These are phyloP conservation scores for Monosporascus sp. DNA, from an alignment of 2,329 filamentous ascomycete genomes.

Conservation along the genomic window DNA sequence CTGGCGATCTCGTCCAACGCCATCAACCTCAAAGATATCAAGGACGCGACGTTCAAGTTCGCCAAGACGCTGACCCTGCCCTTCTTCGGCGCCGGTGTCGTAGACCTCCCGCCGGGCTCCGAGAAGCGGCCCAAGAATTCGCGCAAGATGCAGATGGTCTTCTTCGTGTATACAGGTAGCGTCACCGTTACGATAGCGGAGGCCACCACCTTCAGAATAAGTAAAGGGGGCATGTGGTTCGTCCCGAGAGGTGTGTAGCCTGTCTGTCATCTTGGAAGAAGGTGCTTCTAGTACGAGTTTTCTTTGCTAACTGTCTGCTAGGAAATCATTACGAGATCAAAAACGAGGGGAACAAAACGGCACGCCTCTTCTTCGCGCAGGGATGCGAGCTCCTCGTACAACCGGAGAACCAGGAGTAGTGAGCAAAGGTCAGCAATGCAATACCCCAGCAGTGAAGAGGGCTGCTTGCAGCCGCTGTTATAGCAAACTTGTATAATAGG, in stretches of 20 bases:
- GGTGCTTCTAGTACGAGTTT: not conserved
- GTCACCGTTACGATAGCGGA: constrained; percentile 76
- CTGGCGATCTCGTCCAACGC: constrained; percentile 52
- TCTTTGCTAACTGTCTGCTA: constrained; percentile 31
- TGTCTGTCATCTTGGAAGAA: not conserved
- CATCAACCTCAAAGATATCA: constrained; percentile 54
- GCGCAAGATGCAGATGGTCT: constrained; percentile 94
- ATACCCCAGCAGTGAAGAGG: no score
- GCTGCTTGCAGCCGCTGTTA: no score
- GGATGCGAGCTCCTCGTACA: constrained; percentile 57
- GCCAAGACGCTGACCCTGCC: constrained; percentile 79
- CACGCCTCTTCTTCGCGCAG: constrained; percentile 88
- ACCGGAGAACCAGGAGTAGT: constrained; percentile 13
- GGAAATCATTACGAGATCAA: constrained; percentile 91
- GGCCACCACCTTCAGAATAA: constrained; percentile 68
- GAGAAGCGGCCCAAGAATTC: constrained; percentile 90
- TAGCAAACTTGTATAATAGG: no score
- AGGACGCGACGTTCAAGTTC: constrained; percentile 73
- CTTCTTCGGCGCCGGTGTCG: constrained; percentile 85
- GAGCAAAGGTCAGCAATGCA: no score
- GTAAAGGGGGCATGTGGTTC: constrained; percentile 86
- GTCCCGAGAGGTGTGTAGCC: constrained; percentile 78
- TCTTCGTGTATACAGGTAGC: constrained; percentile 81
- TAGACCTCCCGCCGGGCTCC: constrained; percentile 78
- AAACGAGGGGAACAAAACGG: constrained; percentile 69